Evolutionary conservation across 1,284 basidiomycete species (phyloP), one percentile per base, ranked within the genome.

Genomic region (Trichosporon ovoides): DNA sequence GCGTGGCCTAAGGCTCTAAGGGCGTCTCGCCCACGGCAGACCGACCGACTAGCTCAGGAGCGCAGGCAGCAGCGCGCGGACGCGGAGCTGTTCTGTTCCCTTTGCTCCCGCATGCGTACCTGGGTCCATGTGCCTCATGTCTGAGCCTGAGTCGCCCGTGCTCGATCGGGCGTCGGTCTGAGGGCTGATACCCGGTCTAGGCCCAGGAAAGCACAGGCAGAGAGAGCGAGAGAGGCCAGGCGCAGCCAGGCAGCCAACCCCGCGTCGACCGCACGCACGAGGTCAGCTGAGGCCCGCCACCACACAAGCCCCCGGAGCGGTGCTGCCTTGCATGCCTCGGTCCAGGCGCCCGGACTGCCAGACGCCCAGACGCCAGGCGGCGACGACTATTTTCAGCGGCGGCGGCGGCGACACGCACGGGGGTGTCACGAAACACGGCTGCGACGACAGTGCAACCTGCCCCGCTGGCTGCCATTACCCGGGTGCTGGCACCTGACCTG

Each of bases 31-130:
- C 28, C 28, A 31, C 28, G 28, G 28, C n/a, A 40, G 19, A 20
- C 22, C 20, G 14, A 46, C 24, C 20, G 14, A 20, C 35, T 37
- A 16, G 22, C 43, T 48, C 43, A 24, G 43, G 43, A 4, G 24
- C 18, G 7, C 24, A 13, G 43, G 14, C 43, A 24, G 43, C 43
- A 48, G 22, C 5, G 28, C 22, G 24, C 22, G 43, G 22, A 28
- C 14, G 43, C 43, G 43, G 43, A 48, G 43, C 43, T 48, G 43
- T 31, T 48, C 28, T 48, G 43, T 22, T 48, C 43, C 43, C 43
- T 48, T 48, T 48, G 43, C 14, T 48, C 43, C 43, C 43, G 43
- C 28, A 31, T 31, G 28, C 28, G 28, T 31, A 31, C 28, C 28
- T 48, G 7, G 22, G 28, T 48, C 43, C 43, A 48, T 48, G 43